Percentiles rank a stretch among this genome's conserved stretches.
phyloP scores from a whole-genome alignment of 1,284 basidiomycete species.

The Cutaneotrichosporon cyanovorans region DNA sequence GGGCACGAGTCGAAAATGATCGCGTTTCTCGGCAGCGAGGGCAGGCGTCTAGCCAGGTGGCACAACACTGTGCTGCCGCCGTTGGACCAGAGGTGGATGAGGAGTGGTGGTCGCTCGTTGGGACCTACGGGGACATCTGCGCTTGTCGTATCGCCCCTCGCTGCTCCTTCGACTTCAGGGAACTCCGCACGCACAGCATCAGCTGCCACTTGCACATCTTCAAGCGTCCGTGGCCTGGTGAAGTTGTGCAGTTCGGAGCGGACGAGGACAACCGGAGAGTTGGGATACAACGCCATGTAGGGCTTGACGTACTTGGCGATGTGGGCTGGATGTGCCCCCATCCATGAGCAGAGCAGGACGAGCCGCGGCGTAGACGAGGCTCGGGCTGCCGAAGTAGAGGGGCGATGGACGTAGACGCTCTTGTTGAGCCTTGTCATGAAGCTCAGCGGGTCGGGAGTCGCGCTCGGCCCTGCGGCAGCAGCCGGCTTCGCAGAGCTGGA shows the following conservation, averaged over 20 bases:
- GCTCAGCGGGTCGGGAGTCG: neutral
- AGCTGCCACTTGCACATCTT: neutral
- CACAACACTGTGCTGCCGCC: slow-evolving; percentile 8
- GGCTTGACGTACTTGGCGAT: slow-evolving; percentile 15
- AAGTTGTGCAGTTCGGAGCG: slow-evolving; percentile 10
- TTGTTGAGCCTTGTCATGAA: neutral
- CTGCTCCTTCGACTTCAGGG: neutral
- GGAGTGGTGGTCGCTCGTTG: neutral
- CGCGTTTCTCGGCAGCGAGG: slow-evolving; percentile 7
- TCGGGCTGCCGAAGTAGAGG: neutral
- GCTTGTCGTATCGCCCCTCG: no score
- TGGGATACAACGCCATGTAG: slow-evolving; percentile 9
- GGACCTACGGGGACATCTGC: neutral
- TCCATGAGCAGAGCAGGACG: slow-evolving; percentile 16
- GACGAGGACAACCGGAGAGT: slow-evolving; percentile 11
- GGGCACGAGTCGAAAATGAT: slow-evolving; percentile 12
- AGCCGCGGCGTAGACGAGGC: slow-evolving; percentile 2
- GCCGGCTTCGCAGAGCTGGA: no score
- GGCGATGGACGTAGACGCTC: slow-evolving; percentile 3
- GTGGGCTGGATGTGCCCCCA: slow-evolving; percentile 9
- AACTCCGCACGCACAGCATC: neutral
- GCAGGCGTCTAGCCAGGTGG: neutral
- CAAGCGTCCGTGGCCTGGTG: slow-evolving; percentile 1
- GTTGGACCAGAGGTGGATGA: slow-evolving; percentile 16
- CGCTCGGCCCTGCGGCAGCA: no score